Percentiles rank a stretch among this genome's conserved stretches.
Conservation (phyloP, 257 asterid species). For the Catharanthus roseus region DNA sequence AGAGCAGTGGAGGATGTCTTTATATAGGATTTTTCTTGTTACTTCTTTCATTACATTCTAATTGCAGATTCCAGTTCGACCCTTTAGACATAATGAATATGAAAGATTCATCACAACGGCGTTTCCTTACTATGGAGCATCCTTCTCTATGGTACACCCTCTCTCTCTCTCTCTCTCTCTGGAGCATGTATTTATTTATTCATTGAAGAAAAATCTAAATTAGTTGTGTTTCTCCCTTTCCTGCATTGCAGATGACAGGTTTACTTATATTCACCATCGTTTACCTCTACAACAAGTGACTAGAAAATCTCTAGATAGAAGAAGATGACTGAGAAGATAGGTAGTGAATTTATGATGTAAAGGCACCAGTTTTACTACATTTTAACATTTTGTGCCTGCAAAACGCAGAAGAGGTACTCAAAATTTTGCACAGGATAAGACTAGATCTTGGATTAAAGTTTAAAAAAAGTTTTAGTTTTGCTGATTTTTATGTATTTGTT, state of each 20-base stretch:
- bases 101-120: slow-evolving; percentile 87
- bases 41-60: slow-evolving; percentile 4
- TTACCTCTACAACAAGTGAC: slow-evolving; percentile 64
- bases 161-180: slow-evolving; percentile 9
- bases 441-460: background rate
- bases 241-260: slow-evolving; percentile 52
- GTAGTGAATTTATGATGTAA: background rate
- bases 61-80: slow-evolving; percentile 91
- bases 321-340: slow-evolving; percentile 5
- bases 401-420: background rate
- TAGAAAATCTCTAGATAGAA: slow-evolving; percentile 6
- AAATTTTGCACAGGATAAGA: background rate
- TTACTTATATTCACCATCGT: slow-evolving; percentile 58
- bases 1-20: background rate
- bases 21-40: background rate
- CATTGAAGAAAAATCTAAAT: background rate
- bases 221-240: background rate
- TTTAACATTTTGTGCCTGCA: background rate
- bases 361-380: background rate
- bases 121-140: slow-evolving; percentile 82
- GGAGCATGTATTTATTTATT: background rate
- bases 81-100: slow-evolving; percentile 86
- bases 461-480: background rate
- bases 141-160: slow-evolving; percentile 64
- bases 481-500: too few species aligned